These are phyloP conservation scores for Macadamia integrifolia DNA, from an alignment of 164 flowering plant species.

Conservation along the genomic window DNA sequence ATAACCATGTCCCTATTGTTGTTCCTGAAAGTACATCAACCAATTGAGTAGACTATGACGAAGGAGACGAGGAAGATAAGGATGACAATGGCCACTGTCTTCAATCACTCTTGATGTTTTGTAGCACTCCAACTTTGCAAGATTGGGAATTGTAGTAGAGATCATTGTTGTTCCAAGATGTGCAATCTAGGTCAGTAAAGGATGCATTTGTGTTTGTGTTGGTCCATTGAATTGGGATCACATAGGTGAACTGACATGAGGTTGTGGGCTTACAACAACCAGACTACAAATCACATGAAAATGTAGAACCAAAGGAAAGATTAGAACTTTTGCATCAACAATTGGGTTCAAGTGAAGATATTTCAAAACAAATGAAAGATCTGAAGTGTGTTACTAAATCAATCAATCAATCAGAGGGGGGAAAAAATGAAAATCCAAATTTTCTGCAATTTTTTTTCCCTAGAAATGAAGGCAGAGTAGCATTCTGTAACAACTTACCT, in stretches of 20 bases:
- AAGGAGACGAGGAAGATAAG: constrained; percentile 40
- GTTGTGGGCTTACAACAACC: constrained; percentile 67
- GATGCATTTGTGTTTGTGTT: background rate
- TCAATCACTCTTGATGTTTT: constrained; percentile 43
- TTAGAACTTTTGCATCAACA: background rate
- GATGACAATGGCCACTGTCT: constrained; percentile 43
- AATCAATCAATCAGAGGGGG: too few relatives aligned
- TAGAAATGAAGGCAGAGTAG: too few relatives aligned
- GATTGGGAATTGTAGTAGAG: constrained; percentile 46
- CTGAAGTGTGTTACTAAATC: too few relatives aligned
- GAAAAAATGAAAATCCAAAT: too few relatives aligned
- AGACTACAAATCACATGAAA: constrained; percentile 30
- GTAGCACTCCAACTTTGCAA: constrained; percentile 54
- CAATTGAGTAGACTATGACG: constrained; percentile 40
- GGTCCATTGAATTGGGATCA: constrained; percentile 37
- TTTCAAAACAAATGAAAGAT: too few relatives aligned
- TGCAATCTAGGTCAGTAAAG: constrained; percentile 28
- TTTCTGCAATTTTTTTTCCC: too few relatives aligned
- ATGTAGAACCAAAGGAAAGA: background rate
- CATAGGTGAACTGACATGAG: constrained; percentile 34
- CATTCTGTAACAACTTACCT: too few relatives aligned
- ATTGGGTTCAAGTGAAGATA: too few relatives aligned
- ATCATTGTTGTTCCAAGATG: constrained; percentile 27
- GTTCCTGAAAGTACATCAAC: constrained; percentile 58
- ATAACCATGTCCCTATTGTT: constrained; percentile 32